Evolutionary conservation across 352 stramenopile genomes (phyloP), one percentile per base, ranked within the genome.

Genomic region (Globisporangium uncinulatum): DNA sequence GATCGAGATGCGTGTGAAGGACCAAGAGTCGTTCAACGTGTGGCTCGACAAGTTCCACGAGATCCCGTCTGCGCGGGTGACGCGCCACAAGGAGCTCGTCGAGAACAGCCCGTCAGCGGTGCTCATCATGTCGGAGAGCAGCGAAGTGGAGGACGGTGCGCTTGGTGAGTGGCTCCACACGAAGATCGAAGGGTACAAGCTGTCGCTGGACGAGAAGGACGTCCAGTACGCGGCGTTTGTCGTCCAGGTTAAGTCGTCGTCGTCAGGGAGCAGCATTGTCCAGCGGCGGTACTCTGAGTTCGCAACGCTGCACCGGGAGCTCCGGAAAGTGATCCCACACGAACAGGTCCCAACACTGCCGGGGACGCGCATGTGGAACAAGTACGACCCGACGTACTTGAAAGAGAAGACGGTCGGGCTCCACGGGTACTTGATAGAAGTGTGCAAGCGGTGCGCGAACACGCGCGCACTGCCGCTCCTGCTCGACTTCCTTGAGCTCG

Each of bases 271-370:
- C 20, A 83, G 62, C 11, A 73, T 92, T 11, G 83, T 92, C n/a
- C 80, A 91, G 46, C 76, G 82, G 3, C 80, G 84, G 7, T 91
- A 90, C 68, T 92, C 79, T 19, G 74, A 90, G 53, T 94, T 94
- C 56, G 70, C 72, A 32, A 79, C 75, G 46, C 68, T 94, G 24
- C 83, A 94, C 65, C 82, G 70, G 42, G 69, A 90, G 50, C 54
- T 94, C 5, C 77, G 83, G 19, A 83, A 90, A 55, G 79, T 89
- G 55, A 88, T 92, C 36, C 80, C 76, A 31, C 76, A 89, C 53
- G 84, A 92, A 48, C 81, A 94, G 48, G 67, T 94, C 31, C 84
- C 84, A 20, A 56, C 63, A 4, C 65, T 94, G 36, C 85, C 85
- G 0, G 61, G 73, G 3, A 93, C 85, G 15, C 72, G 85, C 39